Evolutionary conservation across 352 stramenopile species (phyloP).

Genomic region (Phytophthora vignae): DNA sequence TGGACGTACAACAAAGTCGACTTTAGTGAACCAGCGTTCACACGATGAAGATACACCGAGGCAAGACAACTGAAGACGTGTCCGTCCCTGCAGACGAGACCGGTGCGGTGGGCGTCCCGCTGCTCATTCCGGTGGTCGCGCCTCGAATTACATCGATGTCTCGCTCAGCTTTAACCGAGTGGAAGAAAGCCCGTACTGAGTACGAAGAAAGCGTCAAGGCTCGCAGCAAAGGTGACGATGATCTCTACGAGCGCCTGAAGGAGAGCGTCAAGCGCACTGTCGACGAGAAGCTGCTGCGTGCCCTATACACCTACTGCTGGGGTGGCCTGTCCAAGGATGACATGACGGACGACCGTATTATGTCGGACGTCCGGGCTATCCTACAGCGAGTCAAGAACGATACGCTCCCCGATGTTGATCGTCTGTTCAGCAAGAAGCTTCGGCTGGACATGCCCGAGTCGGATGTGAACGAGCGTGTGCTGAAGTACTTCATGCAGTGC

Average conservation of each 20-base stretch:
- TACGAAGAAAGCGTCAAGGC: constrained; percentile 18
- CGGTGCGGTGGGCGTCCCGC: constrained; percentile 3
- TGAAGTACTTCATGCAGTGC: not conserved
- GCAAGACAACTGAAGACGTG: not conserved
- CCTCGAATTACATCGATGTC: constrained; percentile 10
- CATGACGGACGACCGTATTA: not conserved
- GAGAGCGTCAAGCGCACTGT: not conserved
- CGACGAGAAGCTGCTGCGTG: not conserved
- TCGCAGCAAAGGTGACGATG: constrained; percentile 10
- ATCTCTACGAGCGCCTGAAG: not conserved
- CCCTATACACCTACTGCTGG: not conserved
- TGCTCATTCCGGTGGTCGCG: constrained; percentile 23
- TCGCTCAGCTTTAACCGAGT: constrained; percentile 10
- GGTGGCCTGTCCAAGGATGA: not conserved
- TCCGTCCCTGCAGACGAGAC: not conserved
- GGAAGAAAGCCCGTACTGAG: constrained; percentile 7
- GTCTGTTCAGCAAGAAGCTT: not conserved
- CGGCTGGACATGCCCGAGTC: not conserved
- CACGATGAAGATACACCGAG: constrained; percentile 15
- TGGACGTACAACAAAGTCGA: constrained; percentile 28
- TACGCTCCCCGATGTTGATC: not conserved
- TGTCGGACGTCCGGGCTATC: not conserved
- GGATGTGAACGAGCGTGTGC: not conserved
- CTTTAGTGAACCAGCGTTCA: constrained; percentile 25
- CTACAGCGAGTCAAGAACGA: not conserved